Conservation (phyloP, 2,329 filamentous ascomycete species). For the Phialophora expanda region DNA sequence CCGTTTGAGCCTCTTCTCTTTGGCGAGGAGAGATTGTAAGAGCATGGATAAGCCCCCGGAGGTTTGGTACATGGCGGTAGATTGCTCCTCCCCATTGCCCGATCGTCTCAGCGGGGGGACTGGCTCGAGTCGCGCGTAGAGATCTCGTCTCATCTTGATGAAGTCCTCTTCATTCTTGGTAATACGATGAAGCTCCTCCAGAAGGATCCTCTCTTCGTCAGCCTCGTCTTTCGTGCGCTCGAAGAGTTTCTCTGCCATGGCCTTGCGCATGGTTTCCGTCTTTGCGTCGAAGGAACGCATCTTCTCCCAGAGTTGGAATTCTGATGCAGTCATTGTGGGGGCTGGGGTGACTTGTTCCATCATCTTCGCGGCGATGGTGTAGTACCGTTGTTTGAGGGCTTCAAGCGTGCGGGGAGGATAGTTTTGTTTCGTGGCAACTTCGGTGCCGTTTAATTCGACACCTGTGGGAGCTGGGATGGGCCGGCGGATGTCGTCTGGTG, state of each 20-base stretch:
- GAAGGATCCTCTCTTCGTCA: constrained; percentile 85
- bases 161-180: constrained; percentile 83
- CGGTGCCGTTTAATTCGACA: constrained; percentile 44
- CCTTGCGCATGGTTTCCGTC: constrained; percentile 80
- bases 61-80: constrained; percentile 71
- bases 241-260: constrained; percentile 79
- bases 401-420: constrained; percentile 72
- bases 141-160: constrained; percentile 83
- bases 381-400: constrained; percentile 89
- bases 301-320: constrained; percentile 81
- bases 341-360: constrained; percentile 80
- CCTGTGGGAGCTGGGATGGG: constrained; percentile 16
- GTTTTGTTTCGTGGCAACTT: constrained; percentile 36
- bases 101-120: constrained; percentile 73
- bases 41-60: constrained; percentile 79
- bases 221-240: constrained; percentile 84
- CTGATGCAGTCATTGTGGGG: constrained; percentile 83
- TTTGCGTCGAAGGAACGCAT: constrained; percentile 85
- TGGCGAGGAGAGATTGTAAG: constrained; percentile 78
- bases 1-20: constrained; percentile 88
- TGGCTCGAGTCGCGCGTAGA: constrained; percentile 85
- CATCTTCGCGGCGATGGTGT: constrained; percentile 80
- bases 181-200: constrained; percentile 91
- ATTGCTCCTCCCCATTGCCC: constrained; percentile 39
- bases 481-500: constrained; percentile 54